Percentiles rank a stretch among this genome's conserved stretches.
Evolutionary conservation across 306 rosid genomes (phyloP).

Genomic region (Parietaria judaica): DNA sequence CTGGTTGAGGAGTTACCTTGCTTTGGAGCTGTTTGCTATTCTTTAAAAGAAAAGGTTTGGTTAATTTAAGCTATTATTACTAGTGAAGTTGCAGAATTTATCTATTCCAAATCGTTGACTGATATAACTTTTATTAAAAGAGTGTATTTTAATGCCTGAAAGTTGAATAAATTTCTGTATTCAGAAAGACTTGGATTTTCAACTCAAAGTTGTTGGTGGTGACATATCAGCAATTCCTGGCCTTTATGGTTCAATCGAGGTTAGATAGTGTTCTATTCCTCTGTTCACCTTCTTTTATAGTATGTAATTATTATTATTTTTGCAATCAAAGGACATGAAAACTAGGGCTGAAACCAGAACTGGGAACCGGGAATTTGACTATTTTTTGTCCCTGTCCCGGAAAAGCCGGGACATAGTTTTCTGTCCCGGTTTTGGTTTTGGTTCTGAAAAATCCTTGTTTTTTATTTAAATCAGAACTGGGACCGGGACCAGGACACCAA

Average conservation of each 20-base stretch:
- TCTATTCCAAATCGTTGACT: background rate
- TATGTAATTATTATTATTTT: background rate
- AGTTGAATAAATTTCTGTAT: constrained; percentile 3
- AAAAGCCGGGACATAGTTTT: too few species aligned
- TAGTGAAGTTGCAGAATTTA: constrained; percentile 1
- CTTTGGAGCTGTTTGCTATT: constrained; percentile 92
- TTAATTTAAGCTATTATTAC: constrained; percentile 8
- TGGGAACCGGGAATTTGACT: too few species aligned
- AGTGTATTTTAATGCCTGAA: background rate
- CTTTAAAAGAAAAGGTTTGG: constrained; percentile 77
- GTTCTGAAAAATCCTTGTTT: too few species aligned
- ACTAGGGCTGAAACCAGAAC: too few species aligned
- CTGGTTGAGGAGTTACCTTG: constrained; percentile 85
- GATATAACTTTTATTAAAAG: background rate
- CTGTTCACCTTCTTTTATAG: background rate
- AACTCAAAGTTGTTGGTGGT: constrained; percentile 81
- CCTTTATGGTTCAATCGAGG: constrained; percentile 69
- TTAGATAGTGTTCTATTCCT: constrained; percentile 24
- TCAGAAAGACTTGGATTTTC: constrained; percentile 90
- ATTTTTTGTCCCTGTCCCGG: too few species aligned
- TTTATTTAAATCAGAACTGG: too few species aligned
- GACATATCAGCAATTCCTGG: constrained; percentile 91
- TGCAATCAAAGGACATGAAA: background rate
- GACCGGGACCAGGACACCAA: too few species aligned
- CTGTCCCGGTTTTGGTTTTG: too few species aligned